phyloP scores from a whole-genome alignment of 768 basidiomycete genomes.

The Termitomyces sp. region DNA sequence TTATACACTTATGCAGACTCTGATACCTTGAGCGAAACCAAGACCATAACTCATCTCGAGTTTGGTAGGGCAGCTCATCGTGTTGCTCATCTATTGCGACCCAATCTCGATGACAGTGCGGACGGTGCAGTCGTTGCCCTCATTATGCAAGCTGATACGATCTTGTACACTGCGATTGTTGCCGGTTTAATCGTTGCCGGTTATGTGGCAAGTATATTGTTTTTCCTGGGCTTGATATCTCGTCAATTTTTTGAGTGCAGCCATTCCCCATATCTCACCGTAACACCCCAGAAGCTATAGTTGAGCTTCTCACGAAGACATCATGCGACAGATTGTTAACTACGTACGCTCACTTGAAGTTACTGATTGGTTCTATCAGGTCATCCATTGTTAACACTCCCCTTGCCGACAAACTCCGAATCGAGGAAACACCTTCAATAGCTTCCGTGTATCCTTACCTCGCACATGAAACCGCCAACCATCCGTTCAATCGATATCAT shows the following conservation, averaged over 20 bases:
- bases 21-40: constrained; percentile 4
- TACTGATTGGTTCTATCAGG: constrained; percentile 25
- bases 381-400: constrained; percentile 20
- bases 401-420: constrained; percentile 12
- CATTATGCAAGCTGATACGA: constrained; percentile 19
- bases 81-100: constrained; percentile 30
- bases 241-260: constrained; percentile 12
- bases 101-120: constrained; percentile 20
- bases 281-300: constrained; percentile 27
- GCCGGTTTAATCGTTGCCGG: constrained; percentile 27
- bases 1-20: constrained; percentile 3
- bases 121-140: constrained; percentile 29
- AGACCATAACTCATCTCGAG: constrained; percentile 32
- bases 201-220: constrained; percentile 18
- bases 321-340: constrained; percentile 32
- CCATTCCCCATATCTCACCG: constrained; percentile 37
- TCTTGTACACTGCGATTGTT: constrained; percentile 32
- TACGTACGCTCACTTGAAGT: constrained; percentile 22
- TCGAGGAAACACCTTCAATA: neutral
- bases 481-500: constrained; percentile 22
- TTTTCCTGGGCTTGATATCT: neutral
- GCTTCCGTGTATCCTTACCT: neutral
- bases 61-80: constrained; percentile 24
- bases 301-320: constrained; percentile 30
- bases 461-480: neutral